A percentile compares a stretch with the other conserved stretches of the same genome.
These are phyloP conservation scores for Bathelium albidoporum DNA, from an alignment of 495 filamentous ascomycete species.

Conservation along the genomic window DNA sequence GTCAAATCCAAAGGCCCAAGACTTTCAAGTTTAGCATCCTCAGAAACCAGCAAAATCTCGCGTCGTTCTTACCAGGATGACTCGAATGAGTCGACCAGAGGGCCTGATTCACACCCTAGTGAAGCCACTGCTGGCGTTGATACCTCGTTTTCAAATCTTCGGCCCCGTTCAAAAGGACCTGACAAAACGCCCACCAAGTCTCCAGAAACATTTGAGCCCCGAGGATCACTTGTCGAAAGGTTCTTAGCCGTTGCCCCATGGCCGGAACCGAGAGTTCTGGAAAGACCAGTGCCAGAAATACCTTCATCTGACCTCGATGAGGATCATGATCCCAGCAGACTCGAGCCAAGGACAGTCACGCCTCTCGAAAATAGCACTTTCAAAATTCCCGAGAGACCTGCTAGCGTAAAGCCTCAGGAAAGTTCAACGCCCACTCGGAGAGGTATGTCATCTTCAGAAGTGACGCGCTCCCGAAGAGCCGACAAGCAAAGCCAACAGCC, in stretches of 20 bases:
- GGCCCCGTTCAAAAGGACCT: not conserved
- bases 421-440: not conserved
- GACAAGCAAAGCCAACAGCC: not conserved
- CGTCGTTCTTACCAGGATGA: not conserved
- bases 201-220: not conserved
- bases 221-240: not conserved
- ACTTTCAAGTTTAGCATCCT: not conserved
- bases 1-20: not conserved
- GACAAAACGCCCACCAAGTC: not conserved
- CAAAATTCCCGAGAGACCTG: not conserved
- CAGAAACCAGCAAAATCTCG: not conserved
- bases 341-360: not conserved
- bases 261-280: not conserved
- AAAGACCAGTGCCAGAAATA: not conserved
- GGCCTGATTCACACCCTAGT: not conserved
- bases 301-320: not conserved
- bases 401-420: not conserved
- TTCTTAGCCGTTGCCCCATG: not conserved
- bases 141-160: not conserved
- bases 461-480: too few relatives aligned
- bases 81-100: not conserved
- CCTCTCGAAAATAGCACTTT: not conserved
- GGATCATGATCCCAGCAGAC: not conserved
- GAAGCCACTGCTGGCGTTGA: not conserved
- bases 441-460: not conserved